Base-by-base conservation (phyloP, 202 grass and related monocot genomes). In the Cymbopogon flexuosus region DNA sequence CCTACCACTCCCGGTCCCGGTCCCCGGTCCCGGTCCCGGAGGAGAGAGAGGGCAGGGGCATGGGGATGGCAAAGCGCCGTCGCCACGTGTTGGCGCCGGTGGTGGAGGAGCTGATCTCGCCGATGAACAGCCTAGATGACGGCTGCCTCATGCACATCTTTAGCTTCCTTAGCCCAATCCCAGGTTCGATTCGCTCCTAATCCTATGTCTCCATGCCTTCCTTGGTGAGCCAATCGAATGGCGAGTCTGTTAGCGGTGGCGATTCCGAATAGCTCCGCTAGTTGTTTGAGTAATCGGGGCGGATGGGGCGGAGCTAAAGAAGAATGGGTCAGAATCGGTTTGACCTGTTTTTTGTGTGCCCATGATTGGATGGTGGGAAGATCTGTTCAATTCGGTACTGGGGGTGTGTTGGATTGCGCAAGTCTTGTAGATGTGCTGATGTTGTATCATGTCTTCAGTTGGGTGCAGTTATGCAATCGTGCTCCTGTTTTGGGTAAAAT, bases 101-200 rank as follows among this genome's bases (percentile, higher is more conserved):
- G 46, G 69, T 2, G 0, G 39, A 85, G 51, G 63, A 70, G 51
- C 51, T 61, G 64, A 33, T 42, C 30, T 94, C 95, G 13, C 84
- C 79, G 22, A 81, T 91, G 35, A 84, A 84, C 67, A 64, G 78
- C 65, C 88, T 98, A 63, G 96, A 98, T 70, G 96, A 98, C 39
- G 96, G 96, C 47, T 98, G 96, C 70, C 92, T 98, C 70, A 95
- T 95, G 96, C 92, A 98, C 46, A 93, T 98, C 73, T 93, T 98
- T 68, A 93, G 96, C 87, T 98, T 98, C 84, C 96, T 98, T 27
- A 69, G 68, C 88, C 96, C 96, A 1, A 93, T 95, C 27, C 92
- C 95, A 93, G 95, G 95, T 97, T 81, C 79, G 82, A 27, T 76
- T 84, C 40, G 31, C 39, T 42, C 39, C 23, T 24, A 10, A 30